Evolutionary conservation across 2,329 filamentous ascomycete species (phyloP).

Genomic region (Rhinocladiella mackenziei): DNA sequence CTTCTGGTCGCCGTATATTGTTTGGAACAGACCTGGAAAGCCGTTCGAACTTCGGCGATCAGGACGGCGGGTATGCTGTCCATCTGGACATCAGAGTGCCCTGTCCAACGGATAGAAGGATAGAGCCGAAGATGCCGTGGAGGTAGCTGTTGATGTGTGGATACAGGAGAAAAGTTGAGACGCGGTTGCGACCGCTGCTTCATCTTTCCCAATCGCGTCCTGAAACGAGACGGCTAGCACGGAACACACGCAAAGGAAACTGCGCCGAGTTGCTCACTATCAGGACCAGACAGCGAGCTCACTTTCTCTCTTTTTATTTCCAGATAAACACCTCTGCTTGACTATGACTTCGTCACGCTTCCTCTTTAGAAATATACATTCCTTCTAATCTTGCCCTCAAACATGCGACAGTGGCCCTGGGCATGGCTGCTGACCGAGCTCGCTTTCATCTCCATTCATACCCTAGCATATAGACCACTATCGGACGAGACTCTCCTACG

Average conservation of each 20-base stretch:
- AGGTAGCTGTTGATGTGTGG: too few relatives aligned
- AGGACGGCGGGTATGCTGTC: conserved; percentile 17
- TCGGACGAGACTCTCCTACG: conserved; percentile 67
- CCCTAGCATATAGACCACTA: conserved; percentile 55
- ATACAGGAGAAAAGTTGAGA: not conserved
- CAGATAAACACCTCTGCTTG: too few relatives aligned
- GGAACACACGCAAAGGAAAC: too few relatives aligned
- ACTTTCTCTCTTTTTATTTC: too few relatives aligned
- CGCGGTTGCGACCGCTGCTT: conserved; percentile 5
- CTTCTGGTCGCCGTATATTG: conserved; percentile 16
- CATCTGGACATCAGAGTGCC: conserved; percentile 7
- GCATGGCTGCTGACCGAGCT: conserved; percentile 7
- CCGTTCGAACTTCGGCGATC: conserved; percentile 22
- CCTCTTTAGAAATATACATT: not conserved
- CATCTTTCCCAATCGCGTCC: conserved; percentile 1
- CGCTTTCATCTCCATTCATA: conserved; percentile 9
- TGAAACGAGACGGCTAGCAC: conserved; percentile 2
- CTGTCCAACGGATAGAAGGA: not conserved
- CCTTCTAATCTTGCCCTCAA: not conserved
- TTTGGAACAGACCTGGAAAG: conserved; percentile 24
- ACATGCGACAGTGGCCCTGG: conserved; percentile 11
- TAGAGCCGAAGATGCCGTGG: not conserved
- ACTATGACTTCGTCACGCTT: not conserved
- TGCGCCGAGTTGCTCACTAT: conserved; percentile 13
- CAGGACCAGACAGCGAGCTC: not conserved